Percentiles rank a stretch among this genome's conserved stretches.
Evolutionary conservation across 2,329 filamentous ascomycete species (phyloP).

Genomic region (Neofusicoccum cordaticola): DNA sequence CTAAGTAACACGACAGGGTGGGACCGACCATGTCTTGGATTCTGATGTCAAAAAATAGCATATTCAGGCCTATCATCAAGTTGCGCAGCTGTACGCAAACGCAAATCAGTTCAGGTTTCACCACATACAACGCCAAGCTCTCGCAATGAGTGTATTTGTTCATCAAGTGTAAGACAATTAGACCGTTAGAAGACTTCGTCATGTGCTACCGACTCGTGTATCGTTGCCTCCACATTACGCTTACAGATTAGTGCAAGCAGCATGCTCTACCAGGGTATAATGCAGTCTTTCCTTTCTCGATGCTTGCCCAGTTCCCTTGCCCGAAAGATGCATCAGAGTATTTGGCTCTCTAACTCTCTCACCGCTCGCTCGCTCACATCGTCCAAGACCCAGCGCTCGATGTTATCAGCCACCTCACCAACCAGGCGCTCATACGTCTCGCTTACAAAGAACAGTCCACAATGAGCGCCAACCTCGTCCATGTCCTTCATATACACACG

Average conservation of each 20-base stretch:
- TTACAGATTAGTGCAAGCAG: neutral
- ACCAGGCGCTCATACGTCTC: slow-evolving; percentile 73
- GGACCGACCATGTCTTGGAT: no score
- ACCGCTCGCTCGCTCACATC: slow-evolving; percentile 38
- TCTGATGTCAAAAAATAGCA: no score
- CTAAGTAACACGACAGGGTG: no score
- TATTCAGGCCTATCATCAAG: no score
- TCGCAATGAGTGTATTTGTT: neutral
- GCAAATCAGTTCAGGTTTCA: no score
- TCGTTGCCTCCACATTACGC: neutral
- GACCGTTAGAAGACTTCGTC: neutral
- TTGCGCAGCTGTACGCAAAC: no score
- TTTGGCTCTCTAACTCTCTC: slow-evolving; percentile 4
- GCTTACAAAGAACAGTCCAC: slow-evolving; percentile 72
- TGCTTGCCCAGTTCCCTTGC: neutral
- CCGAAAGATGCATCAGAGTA: neutral
- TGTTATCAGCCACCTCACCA: slow-evolving; percentile 66
- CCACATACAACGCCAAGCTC: no score
- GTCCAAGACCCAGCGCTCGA: slow-evolving; percentile 69
- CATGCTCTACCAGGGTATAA: neutral
- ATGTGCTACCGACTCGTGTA: neutral
- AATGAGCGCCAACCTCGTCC: slow-evolving; percentile 83
- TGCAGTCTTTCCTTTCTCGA: neutral
- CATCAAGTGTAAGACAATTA: neutral
- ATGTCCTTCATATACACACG: slow-evolving; percentile 77